Percentiles rank a stretch among this genome's conserved stretches.
phyloP scores from a whole-genome alignment of 257 asterid species.

The Lycium ferocissimum region DNA sequence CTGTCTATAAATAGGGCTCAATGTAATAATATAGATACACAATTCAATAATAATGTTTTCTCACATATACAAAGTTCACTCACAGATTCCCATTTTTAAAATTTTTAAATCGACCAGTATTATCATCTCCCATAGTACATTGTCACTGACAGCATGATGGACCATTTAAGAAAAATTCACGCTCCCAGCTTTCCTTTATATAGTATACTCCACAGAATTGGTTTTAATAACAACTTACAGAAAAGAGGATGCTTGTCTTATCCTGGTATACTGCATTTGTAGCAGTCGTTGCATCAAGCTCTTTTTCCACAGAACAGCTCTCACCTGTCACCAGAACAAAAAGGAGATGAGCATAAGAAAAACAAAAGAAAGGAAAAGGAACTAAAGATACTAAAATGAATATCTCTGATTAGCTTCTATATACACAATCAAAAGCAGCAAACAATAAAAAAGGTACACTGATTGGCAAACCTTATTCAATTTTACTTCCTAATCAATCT shows the following conservation, averaged over 20 bases:
- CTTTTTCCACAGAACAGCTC: constrained; percentile 98
- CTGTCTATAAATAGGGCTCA: too few species aligned
- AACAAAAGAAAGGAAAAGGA: neutral
- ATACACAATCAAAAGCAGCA: constrained; percentile 3
- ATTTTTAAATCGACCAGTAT: constrained; percentile 3
- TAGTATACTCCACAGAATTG: constrained; percentile 30
- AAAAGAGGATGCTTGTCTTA: constrained; percentile 93
- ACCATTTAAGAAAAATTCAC: neutral
- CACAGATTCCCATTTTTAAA: neutral
- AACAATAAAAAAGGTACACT: neutral
- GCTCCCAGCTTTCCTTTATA: neutral
- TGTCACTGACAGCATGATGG: constrained; percentile 19
- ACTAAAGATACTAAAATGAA: constrained; percentile 16
- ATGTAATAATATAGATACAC: too few species aligned
- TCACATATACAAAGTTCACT: neutral
- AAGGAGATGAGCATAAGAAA: constrained; percentile 23
- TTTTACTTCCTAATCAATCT: constrained; percentile 1
- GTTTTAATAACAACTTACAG: constrained; percentile 62
- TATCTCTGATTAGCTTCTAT: neutral
- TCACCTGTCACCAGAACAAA: constrained; percentile 66
- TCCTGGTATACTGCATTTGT: constrained; percentile 98
- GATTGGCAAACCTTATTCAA: constrained; percentile 10
- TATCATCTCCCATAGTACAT: constrained; percentile 19
- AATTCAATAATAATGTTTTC: too few species aligned
- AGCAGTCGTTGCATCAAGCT: constrained; percentile 71